A percentile compares a stretch with the other conserved stretches of the same genome.
Conservation (phyloP, 352 stramenopile species). For the Globisporangium sylvaticum region DNA sequence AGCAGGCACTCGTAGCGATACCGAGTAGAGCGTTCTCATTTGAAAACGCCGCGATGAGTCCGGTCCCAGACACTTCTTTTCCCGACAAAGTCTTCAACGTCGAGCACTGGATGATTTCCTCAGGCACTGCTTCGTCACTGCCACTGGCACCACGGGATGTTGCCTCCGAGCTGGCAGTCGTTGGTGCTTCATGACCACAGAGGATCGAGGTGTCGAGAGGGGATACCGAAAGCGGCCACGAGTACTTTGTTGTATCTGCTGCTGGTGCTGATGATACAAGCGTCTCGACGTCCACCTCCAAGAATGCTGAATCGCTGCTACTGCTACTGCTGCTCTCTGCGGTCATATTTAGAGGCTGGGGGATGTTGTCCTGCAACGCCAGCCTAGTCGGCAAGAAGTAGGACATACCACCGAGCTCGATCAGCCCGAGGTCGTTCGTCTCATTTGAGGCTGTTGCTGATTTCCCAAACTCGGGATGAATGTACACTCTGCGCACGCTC, state of each 20-base stretch:
- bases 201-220: background rate
- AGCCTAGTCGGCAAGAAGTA: conserved; percentile 9
- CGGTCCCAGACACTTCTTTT: background rate
- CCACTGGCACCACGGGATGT: background rate
- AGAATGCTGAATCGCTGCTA: background rate
- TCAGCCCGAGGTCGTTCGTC: conserved; percentile 4
- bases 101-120: conserved; percentile 2
- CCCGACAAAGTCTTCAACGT: background rate
- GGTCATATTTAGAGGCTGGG: background rate
- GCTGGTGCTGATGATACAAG: background rate
- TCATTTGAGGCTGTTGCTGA: background rate
- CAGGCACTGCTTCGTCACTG: background rate
- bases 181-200: background rate
- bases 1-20: background rate
- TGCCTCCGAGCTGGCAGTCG: background rate
- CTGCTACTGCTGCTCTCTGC: background rate
- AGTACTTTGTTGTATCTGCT: background rate
- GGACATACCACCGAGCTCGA: conserved; percentile 10
- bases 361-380: background rate
- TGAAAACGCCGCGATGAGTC: conserved; percentile 6
- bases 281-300: background rate
- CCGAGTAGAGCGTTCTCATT: conserved; percentile 1
- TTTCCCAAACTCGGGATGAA: conserved; percentile 1
- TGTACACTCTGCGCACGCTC: conserved; percentile 5
- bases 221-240: conserved; percentile 3